Conservation (phyloP, 495 filamentous ascomycete species). For the Achaetomiella virescens region DNA sequence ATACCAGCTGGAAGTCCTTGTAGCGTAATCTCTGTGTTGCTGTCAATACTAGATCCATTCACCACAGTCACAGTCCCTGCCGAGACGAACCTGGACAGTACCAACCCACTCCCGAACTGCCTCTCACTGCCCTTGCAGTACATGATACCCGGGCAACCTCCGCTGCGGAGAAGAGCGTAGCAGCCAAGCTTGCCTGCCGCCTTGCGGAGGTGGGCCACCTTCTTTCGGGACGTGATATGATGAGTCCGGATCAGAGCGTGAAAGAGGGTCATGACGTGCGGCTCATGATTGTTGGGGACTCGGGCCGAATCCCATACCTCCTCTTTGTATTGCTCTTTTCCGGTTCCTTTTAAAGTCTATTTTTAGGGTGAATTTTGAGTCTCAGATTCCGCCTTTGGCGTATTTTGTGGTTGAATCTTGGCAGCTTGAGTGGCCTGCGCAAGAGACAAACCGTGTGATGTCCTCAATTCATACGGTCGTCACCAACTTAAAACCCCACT, state of each 20-base stretch:
- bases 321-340: background rate
- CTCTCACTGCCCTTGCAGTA: conserved; percentile 59
- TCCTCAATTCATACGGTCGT: too few species aligned
- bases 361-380: too few species aligned
- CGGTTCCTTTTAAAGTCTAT: too few species aligned
- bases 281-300: background rate
- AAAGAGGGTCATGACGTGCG: conserved; percentile 28
- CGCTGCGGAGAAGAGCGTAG: conserved; percentile 58
- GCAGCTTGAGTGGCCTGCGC: too few species aligned
- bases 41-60: background rate
- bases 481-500: background rate
- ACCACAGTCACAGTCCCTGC: background rate
- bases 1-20: conserved; percentile 28
- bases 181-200: conserved; percentile 52
- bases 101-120: conserved; percentile 28
- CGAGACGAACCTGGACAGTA: conserved; percentile 25
- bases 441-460: too few species aligned
- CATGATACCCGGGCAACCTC: conserved; percentile 69
- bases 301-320: background rate
- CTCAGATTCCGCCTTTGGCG: too few species aligned
- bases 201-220: conserved; percentile 59
- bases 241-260: conserved; percentile 69
- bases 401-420: too few species aligned
- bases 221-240: conserved; percentile 77
- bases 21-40: conserved; percentile 24